Conservation (phyloP, 768 basidiomycete genomes). For the Lentinula boryana region DNA sequence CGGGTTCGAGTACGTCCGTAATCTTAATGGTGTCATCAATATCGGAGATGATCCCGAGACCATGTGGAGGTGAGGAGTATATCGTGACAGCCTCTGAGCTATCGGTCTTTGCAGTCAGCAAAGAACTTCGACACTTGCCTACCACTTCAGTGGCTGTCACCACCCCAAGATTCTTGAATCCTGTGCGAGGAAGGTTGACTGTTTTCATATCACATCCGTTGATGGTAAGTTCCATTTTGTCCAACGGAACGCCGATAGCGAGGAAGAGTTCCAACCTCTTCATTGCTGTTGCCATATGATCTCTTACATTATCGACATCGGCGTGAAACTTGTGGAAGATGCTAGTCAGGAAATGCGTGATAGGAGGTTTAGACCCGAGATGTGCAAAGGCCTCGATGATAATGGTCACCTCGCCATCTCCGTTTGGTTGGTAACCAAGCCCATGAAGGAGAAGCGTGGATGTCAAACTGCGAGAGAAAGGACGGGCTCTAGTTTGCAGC, state of each 20-base stretch:
- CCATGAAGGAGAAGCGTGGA: neutral
- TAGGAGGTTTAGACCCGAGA: neutral
- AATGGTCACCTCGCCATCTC: neutral
- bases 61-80: constrained; percentile 28
- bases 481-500: neutral
- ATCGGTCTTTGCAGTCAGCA: constrained; percentile 7
- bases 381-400: neutral
- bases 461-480: neutral
- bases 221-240: constrained; percentile 24
- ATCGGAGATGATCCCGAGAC: constrained; percentile 40
- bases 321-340: neutral
- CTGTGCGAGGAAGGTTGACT: constrained; percentile 21
- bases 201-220: constrained; percentile 20
- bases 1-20: constrained; percentile 30
- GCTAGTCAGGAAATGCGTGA: neutral
- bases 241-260: constrained; percentile 25
- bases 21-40: constrained; percentile 41
- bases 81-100: constrained; percentile 20
- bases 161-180: constrained; percentile 26
- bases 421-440: neutral
- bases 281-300: constrained; percentile 18
- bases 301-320: constrained; percentile 16
- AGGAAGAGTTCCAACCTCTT: constrained; percentile 27
- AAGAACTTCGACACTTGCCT: constrained; percentile 20
- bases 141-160: constrained; percentile 24